Percentiles rank a stretch among this genome's conserved stretches.
phyloP scores from a whole-genome alignment of 208 protist species.

The Acanthamoeba culbertsoni region DNA sequence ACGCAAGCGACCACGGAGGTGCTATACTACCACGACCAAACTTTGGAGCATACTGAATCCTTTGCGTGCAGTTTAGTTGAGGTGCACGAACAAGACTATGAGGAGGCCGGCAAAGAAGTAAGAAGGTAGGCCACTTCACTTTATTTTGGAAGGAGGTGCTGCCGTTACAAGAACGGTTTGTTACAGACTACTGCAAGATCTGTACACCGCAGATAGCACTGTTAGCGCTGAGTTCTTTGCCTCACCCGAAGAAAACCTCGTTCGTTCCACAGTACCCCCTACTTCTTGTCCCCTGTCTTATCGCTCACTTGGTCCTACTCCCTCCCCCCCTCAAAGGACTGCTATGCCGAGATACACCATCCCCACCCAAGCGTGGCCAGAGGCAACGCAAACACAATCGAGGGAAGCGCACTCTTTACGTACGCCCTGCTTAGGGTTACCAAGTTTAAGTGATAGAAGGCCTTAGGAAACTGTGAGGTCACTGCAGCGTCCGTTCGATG shows the following conservation, averaged over 20 bases:
- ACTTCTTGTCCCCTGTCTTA: neutral
- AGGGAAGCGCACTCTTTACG: neutral
- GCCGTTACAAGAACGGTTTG: neutral
- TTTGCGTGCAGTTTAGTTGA: neutral
- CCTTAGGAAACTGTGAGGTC: neutral
- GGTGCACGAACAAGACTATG: neutral
- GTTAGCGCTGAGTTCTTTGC: neutral
- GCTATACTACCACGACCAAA: too few relatives aligned
- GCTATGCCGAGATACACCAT: neutral
- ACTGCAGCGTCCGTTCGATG: neutral
- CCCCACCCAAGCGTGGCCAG: neutral
- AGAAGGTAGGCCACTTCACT: neutral
- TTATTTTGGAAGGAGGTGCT: neutral
- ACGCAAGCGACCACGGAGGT: neutral
- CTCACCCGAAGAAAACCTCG: neutral
- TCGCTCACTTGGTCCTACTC: neutral
- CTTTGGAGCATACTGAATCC: neutral
- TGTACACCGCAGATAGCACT: neutral
- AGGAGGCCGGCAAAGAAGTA: neutral
- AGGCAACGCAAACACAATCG: neutral
- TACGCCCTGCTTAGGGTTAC: neutral
- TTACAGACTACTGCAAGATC: neutral
- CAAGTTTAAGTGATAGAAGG: neutral
- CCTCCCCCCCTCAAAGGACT: neutral
- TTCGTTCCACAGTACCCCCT: neutral